Evolutionary conservation across 1,139 yeast genomes (phyloP), one percentile per base, ranked within the genome.

Genomic region (Komagataea norvegica): DNA sequence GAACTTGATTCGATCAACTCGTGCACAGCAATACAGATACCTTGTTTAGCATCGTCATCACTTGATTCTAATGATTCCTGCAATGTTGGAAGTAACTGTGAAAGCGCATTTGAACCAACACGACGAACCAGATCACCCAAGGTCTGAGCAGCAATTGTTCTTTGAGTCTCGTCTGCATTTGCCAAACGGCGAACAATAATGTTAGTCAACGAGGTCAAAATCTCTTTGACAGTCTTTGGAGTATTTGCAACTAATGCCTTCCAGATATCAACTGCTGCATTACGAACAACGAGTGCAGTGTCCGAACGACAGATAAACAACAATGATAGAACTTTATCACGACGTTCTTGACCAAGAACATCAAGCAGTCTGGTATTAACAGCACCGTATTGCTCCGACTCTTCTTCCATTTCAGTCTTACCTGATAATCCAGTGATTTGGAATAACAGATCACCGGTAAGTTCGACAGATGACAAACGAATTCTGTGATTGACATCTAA

Each of bases 221-320:
- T 85, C 59, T 89, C 96, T 67, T 86, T 91, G 40, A 91, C 83
- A n/a, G 96, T 87, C 60, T 84, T 79, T 32, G 98, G 98, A 25
- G 98, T 91, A 59, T 91, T 91, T 39, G 95, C 84, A 39, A 93
- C 97, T 60, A 93, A 70, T 1, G 95, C 88, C 65, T 89, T 89
- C 99, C 99, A 93, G 37, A 93, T 89, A 53, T 91, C 96, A 45
- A 87, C 77, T n/a, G 97, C 80, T 29, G 95, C 86, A 49, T 78
- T 78, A 54, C 98, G 80, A 22, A 93, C 98, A 55, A 81, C 72
- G 51, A 87, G 87, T 33, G 93, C 77, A 34, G 80, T 77, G 67
- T 93, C 99, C 23, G 95, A 84, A 60, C 98, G 88, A 61, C 96
- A 88, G 33, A 93, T 79, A 60, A 89, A 93, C 49, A 93, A 68